These are phyloP conservation scores for Diaporthe capsici DNA, from an alignment of 2,329 filamentous ascomycete species.

Conservation along the genomic window DNA sequence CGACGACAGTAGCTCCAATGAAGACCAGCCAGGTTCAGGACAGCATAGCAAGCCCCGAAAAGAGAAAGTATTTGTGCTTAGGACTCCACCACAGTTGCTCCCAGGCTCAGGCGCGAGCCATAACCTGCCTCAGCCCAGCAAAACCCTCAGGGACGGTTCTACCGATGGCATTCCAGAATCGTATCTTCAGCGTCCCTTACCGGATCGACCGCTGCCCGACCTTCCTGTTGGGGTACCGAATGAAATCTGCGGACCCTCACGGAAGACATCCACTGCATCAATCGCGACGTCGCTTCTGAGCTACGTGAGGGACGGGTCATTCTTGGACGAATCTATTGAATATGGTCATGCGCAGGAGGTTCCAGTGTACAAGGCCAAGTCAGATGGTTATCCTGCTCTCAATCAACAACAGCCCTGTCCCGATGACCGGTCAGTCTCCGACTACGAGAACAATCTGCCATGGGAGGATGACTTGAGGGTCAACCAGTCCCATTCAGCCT, in stretches of 20 bases:
- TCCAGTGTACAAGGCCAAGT: slow-evolving; percentile 18
- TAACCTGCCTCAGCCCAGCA: slow-evolving; percentile 51
- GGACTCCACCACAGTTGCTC: slow-evolving; percentile 38
- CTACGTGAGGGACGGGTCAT: slow-evolving; percentile 37
- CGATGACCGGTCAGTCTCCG: slow-evolving; percentile 26
- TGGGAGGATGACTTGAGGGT: slow-evolving; percentile 2
- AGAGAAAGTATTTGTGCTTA: slow-evolving; percentile 33
- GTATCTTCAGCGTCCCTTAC: slow-evolving; percentile 49
- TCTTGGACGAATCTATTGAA: slow-evolving; percentile 38
- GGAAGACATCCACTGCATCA: slow-evolving; percentile 41
- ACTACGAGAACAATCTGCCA: slow-evolving; percentile 24
- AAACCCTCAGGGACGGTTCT: slow-evolving; percentile 47
- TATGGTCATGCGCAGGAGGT: slow-evolving; percentile 39
- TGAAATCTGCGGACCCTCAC: slow-evolving; percentile 33
- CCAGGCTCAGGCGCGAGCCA: slow-evolving; percentile 25
- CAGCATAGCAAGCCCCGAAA: not conserved
- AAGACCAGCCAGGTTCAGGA: not conserved
- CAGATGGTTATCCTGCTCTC: not conserved
- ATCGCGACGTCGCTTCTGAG: slow-evolving; percentile 40
- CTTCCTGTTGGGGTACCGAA: slow-evolving; percentile 25
- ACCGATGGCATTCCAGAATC: slow-evolving; percentile 41
- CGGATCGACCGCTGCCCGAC: slow-evolving; percentile 46
- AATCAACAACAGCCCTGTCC: not conserved
- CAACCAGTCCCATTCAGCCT: not conserved
- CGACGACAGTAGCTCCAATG: slow-evolving; percentile 15